Conservation (phyloP, 2,329 filamentous ascomycete genomes). For the Botrytis fabae region DNA sequence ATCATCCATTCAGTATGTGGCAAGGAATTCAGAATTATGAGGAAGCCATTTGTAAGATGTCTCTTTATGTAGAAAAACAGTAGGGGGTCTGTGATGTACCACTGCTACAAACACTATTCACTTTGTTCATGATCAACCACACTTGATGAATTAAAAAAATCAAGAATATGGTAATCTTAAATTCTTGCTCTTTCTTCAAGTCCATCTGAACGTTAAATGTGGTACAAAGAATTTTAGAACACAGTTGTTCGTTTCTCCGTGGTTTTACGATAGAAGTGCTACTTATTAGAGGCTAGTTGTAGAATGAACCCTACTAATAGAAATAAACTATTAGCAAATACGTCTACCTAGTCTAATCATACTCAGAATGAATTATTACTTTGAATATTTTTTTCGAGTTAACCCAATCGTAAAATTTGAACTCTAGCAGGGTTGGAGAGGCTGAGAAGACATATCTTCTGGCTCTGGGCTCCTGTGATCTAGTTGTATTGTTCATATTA, state of each 20-base stretch:
- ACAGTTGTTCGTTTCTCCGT: too few relatives aligned
- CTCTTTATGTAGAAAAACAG: not conserved
- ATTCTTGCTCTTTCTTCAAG: not conserved
- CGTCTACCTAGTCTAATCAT: not conserved
- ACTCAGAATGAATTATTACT: not conserved
- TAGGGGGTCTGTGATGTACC: fast-evolving
- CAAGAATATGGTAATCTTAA: not conserved
- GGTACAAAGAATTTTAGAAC: not conserved
- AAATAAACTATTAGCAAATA: not conserved
- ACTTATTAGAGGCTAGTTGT: not conserved
- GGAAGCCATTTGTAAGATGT: not conserved
- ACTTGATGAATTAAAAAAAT: not conserved
- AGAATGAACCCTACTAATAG: not conserved
- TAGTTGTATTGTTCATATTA: not conserved
- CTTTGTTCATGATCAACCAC: not conserved
- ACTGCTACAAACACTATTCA: not conserved
- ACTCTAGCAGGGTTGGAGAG: not conserved
- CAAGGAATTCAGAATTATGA: not conserved
- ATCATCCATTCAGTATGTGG: fast-evolving
- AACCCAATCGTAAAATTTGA: not conserved
- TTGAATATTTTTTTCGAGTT: not conserved
- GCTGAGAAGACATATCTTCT: not conserved
- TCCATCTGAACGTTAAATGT: not conserved
- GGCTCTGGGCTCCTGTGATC: not conserved
- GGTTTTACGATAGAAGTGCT: not conserved